Evolutionary conservation across 2,329 filamentous ascomycete genomes (phyloP).

Genomic region (Acrocalymma vagum): DNA sequence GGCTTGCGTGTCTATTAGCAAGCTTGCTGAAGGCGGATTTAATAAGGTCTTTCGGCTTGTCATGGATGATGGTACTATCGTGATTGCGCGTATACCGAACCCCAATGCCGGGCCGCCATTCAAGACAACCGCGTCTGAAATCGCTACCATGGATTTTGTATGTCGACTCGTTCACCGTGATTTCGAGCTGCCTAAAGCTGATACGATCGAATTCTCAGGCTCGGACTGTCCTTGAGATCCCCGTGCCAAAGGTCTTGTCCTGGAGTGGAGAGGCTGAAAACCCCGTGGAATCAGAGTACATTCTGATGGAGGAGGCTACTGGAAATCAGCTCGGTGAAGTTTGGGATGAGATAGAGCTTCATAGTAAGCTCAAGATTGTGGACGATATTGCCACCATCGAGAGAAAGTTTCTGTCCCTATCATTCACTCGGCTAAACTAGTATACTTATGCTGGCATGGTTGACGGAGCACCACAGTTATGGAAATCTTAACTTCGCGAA

Average conservation of each 20-base stretch:
- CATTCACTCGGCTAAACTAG: constrained; percentile 34
- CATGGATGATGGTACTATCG: constrained; percentile 28
- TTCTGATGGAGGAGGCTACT: constrained; percentile 40
- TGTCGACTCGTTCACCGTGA: constrained; percentile 4
- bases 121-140: constrained; percentile 25
- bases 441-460: constrained; percentile 9
- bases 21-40: constrained; percentile 34
- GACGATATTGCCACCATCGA: constrained; percentile 47
- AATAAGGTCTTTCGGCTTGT: constrained; percentile 32
- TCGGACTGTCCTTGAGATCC: constrained; percentile 26
- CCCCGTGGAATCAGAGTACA: constrained; percentile 31
- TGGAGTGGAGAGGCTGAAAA: constrained; percentile 27
- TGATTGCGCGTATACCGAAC: constrained; percentile 26
- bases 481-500: constrained; percentile 49
- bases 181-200: constrained; percentile 7
- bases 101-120: constrained; percentile 21
- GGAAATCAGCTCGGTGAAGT: constrained; percentile 37
- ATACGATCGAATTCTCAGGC: constrained; percentile 11
- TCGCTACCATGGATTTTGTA: constrained; percentile 33
- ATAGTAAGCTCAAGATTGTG: constrained; percentile 37
- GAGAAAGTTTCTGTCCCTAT: constrained; percentile 46
- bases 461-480: constrained; percentile 36
- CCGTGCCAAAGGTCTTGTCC: constrained; percentile 29
- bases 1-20: constrained; percentile 44
- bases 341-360: constrained; percentile 38